Evolutionary conservation across 495 filamentous ascomycete species (phyloP).

Genomic region (Podospora bellae-mahoneyi): DNA sequence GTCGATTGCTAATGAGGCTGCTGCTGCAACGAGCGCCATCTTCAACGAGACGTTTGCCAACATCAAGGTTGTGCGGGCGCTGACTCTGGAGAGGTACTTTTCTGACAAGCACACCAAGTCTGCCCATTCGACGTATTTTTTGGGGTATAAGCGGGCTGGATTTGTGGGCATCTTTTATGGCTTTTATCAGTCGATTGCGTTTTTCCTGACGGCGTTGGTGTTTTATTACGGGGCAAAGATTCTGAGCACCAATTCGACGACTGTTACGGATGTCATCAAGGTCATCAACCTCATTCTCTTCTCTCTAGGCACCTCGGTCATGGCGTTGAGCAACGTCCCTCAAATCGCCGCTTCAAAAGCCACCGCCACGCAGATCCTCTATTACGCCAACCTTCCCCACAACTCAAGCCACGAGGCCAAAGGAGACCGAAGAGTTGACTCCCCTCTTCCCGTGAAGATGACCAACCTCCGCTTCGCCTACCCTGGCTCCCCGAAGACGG

Average conservation of each 20-base stretch:
- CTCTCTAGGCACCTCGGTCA: slow-evolving; percentile 66
- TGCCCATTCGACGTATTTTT: slow-evolving; percentile 44
- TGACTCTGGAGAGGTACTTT: slow-evolving; percentile 77
- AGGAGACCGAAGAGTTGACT: slow-evolving; percentile 41
- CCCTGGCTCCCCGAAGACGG: slow-evolving; percentile 50
- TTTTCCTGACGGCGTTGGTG: slow-evolving; percentile 74
- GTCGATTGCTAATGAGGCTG: slow-evolving; percentile 57
- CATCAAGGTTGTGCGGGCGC: slow-evolving; percentile 72
- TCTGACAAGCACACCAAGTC: slow-evolving; percentile 58
- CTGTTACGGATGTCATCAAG: slow-evolving; percentile 58
- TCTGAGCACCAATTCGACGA: slow-evolving; percentile 43
- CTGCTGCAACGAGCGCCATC: slow-evolving; percentile 52
- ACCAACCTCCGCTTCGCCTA: slow-evolving; percentile 64
- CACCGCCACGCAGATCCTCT: slow-evolving; percentile 69
- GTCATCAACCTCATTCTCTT: slow-evolving; percentile 83
- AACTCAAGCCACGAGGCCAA: slow-evolving; percentile 62
- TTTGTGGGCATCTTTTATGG: slow-evolving; percentile 75
- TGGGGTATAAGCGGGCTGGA: slow-evolving; percentile 56
- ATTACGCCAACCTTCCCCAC: slow-evolving; percentile 56
- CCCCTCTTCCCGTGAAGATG: slow-evolving; percentile 60
- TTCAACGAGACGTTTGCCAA: slow-evolving; percentile 79
- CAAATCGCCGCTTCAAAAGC: slow-evolving; percentile 72
- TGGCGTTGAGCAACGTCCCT: slow-evolving; percentile 69
- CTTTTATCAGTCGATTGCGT: slow-evolving; percentile 62
- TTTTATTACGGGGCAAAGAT: slow-evolving; percentile 79